Evolutionary conservation across 495 filamentous ascomycete species (phyloP), one percentile per base, ranked within the genome.

Genomic region (Lophiotrema nucula): DNA sequence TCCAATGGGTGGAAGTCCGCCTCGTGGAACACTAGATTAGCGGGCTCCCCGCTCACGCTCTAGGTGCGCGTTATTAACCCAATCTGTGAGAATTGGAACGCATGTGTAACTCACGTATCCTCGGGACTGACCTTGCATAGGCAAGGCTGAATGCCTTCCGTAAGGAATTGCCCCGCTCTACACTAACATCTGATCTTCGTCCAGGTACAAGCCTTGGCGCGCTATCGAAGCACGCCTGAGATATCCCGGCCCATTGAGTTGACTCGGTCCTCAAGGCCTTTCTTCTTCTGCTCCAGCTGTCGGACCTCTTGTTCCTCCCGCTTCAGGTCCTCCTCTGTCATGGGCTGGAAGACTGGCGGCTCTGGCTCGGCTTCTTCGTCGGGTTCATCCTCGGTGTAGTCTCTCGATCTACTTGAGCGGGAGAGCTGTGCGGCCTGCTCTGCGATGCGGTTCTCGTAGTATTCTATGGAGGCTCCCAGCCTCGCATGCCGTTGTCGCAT

Each of bases 221-320:
- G n/a, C 41, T 56, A 69, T 42, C 66, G 33, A 24, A 69, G 47
- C 4, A 69, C 66, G 12, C 66, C 66, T 8, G 64, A 60, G 24
- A 69, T 69, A 69, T 97, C 90, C 56, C 79, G 82, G 56, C 92
- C 90, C 79, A 97, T 88, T 2, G 83, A 84, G 43, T 75, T 83
- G 25, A 97, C 81, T 48, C 90, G 82, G 28, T 83, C 84, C 71
- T 97, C 91, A 24, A 98, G 64, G 35, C 77, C 77, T 42, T 75
- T 81, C 74, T 92, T 95, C 72, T 81, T 92, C 71, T 74, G 73
- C 64, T 96, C 91, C 35, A 96, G 69, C 64, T 86, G 84, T 41
- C 78, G 73, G 47, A 95, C 86, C 63, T 92, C 89, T 62, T 87
- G 87, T 66, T 95, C 83, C 65, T 95, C 90, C 47, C 75, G 76